Percentiles rank a stretch among this genome's conserved stretches.
phyloP scores from a whole-genome alignment of 2,329 filamentous ascomycete species.

The Sordariomycetes sp. region DNA sequence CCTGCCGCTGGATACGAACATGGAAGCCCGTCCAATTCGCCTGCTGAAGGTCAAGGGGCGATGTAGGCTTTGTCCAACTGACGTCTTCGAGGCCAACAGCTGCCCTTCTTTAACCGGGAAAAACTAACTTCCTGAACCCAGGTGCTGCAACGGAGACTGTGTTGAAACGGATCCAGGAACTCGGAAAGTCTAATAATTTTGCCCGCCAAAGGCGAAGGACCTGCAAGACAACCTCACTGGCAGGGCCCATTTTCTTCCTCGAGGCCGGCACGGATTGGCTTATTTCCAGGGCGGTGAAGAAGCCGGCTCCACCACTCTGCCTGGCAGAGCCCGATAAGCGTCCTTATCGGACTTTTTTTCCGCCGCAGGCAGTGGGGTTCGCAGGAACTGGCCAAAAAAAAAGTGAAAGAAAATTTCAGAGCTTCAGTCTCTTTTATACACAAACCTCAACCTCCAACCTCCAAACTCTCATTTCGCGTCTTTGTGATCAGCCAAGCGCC shows the following conservation, averaged over 20 bases:
- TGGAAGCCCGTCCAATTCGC: not conserved
- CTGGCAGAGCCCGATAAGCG: constrained; percentile 5
- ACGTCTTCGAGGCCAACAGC: no score
- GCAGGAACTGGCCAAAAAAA: not conserved
- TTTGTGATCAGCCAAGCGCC: not conserved
- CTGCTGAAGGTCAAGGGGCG: no score
- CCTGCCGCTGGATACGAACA: not conserved
- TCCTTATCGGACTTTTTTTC: constrained; percentile 1
- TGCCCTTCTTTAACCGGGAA: not conserved
- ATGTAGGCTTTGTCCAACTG: no score
- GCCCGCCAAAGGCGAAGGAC: not conserved
- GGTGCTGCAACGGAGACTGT: not conserved
- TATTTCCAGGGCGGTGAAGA: constrained; percentile 1
- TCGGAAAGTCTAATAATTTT: not conserved
- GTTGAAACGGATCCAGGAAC: not conserved
- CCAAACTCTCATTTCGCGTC: constrained; percentile 4
- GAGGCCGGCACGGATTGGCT: not conserved
- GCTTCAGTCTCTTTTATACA: constrained; percentile 1
- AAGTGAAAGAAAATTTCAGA: constrained; percentile 12
- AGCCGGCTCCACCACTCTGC: not conserved
- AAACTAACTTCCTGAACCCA: no score
- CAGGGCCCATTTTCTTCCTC: not conserved
- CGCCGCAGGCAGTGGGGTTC: constrained; percentile 6
- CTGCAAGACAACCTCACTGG: not conserved
- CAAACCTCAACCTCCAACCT: constrained; percentile 1